Evolutionary conservation across 768 basidiomycete genomes (phyloP), one percentile per base, ranked within the genome.

Genomic region (Naganishia randhawae): DNA sequence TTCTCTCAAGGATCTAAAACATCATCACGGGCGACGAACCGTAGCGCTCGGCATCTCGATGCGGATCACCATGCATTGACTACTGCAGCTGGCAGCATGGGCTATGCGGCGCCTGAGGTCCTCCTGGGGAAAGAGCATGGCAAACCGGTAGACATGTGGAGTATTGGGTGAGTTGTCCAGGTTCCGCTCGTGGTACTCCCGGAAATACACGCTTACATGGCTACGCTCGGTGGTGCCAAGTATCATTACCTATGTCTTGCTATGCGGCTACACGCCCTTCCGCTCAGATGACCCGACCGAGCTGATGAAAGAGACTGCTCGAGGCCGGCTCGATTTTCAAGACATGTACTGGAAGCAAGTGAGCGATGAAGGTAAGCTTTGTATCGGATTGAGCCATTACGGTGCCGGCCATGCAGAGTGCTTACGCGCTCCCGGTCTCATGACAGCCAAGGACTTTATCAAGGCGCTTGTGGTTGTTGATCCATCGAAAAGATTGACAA

Each of bases 211-310:
- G 32, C 54, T 55, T 8, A 55, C n/a, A 3, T 8, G n/a, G 16
- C 54, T n/a, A n/a, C n/a, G n/a, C 11, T 55, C 6, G 39, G 29
- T n/a, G 37, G 42, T 48, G 57, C 32, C 5, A 62, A 94, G 93
- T 0, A 85, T 98, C 71, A 97, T 99, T 73, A 89, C 94, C 19
- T 98, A 96, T 79, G 91, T 96, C 63, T 83, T 98, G 16, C 84
- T 96, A 1, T 95, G 95, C 74, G 95, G 95, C 1, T 98, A 98
- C 81, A 88, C 90, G 1, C 96, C 96, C 0, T 98, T 98, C 84
- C 85, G 92, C 50, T 88, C 89, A 0, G 89, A 91, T 29, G 89
- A 93, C 74, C 81, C 85, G 61, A 85, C 85, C 67, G 85, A 87
- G 54, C 84, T 97, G 41, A 83, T 89, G 62, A 84, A 85, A 33